These are phyloP conservation scores for Lotmaria passim DNA, from an alignment of 208 protist genomes.

Conservation along the genomic window DNA sequence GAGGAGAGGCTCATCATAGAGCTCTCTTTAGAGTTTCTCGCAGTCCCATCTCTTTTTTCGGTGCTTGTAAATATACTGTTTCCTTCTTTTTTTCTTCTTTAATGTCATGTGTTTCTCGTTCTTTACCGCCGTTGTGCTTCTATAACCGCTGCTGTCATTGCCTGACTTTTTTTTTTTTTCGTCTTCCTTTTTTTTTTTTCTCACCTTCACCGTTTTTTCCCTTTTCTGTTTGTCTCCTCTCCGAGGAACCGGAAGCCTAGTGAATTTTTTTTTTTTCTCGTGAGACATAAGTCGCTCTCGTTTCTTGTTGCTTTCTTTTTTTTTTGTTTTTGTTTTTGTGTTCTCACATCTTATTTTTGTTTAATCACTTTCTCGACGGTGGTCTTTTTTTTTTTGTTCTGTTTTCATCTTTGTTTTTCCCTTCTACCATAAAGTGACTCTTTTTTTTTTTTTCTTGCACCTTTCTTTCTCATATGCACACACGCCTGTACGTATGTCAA, in stretches of 20 bases:
- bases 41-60: background rate
- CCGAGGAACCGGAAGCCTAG: background rate
- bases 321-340: background rate
- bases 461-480: conserved; percentile 4
- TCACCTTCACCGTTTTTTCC: background rate
- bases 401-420: background rate
- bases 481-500: conserved; percentile 1
- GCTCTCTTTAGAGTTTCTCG: too few species aligned
- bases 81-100: background rate
- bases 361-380: background rate
- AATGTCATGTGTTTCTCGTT: background rate
- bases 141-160: background rate
- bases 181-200: background rate
- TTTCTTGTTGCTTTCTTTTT: conserved; percentile 1
- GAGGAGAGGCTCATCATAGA: too few species aligned
- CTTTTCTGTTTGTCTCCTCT: background rate
- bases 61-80: too few species aligned
- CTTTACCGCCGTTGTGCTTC: background rate
- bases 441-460: conserved; percentile 5
- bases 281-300: background rate
- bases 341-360: background rate
- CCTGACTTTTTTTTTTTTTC: conserved; percentile 1
- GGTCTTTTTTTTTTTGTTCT: background rate
- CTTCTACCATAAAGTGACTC: conserved; percentile 5
- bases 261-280: background rate